Evolutionary conservation across 768 basidiomycete species (phyloP).

Genomic region (Xerocomus spinulosus): DNA sequence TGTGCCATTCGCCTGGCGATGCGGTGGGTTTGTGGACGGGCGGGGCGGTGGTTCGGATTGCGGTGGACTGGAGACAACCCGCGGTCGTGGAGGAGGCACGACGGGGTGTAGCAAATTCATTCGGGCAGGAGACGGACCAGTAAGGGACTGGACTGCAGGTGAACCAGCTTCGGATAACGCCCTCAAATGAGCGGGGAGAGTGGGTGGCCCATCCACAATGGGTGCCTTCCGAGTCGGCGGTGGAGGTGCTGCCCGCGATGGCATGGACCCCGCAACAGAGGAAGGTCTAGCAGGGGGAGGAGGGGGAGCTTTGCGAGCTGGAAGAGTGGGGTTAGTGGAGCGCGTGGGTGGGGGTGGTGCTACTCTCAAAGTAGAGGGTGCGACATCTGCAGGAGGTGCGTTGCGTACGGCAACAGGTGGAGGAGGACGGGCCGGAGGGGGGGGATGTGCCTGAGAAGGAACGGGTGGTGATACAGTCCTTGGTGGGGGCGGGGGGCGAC

Average conservation of each 20-base stretch:
- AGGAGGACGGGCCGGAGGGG: slow-evolving; percentile 24
- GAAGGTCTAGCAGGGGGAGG: slow-evolving; percentile 46
- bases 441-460: slow-evolving; percentile 20
- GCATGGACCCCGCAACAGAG: slow-evolving; percentile 23
- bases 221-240: slow-evolving; percentile 40
- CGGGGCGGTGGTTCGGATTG: slow-evolving; percentile 17
- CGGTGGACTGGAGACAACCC: slow-evolving; percentile 24
- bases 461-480: slow-evolving; percentile 27
- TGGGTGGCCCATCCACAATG: slow-evolving; percentile 24
- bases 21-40: slow-evolving; percentile 8
- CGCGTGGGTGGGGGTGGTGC: slow-evolving; percentile 29
- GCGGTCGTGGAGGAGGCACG: slow-evolving; percentile 14
- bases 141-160: slow-evolving; percentile 29
- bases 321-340: slow-evolving; percentile 17
- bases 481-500: slow-evolving; percentile 32
- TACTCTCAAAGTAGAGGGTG: slow-evolving; percentile 14
- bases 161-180: slow-evolving; percentile 44
- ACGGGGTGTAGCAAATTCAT: slow-evolving; percentile 17
- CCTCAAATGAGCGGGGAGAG: slow-evolving; percentile 36
- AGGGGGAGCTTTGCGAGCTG: slow-evolving; percentile 34
- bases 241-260: slow-evolving; percentile 34
- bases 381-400: slow-evolving; percentile 15
- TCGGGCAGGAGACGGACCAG: slow-evolving; percentile 28
- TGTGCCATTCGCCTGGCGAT: slow-evolving; percentile 27
- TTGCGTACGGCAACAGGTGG: slow-evolving; percentile 28